Evolutionary conservation across 2,329 filamentous ascomycete genomes (phyloP), one percentile per base, ranked within the genome.

Genomic region (Trematosphaeria pertusa): DNA sequence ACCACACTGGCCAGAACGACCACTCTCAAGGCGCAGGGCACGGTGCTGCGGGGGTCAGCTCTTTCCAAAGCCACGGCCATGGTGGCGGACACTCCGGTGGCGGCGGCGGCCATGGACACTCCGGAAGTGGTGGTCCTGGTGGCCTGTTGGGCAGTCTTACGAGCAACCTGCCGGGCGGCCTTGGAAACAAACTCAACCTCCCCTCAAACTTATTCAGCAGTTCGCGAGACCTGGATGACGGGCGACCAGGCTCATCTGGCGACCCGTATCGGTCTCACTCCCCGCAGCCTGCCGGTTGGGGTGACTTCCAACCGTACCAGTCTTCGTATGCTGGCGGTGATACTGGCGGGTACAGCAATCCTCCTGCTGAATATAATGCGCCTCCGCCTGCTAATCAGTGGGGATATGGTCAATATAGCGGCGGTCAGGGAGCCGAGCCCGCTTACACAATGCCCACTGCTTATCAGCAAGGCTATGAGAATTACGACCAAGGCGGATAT

Each of bases 1-100:
- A 97, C 69, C 91, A 96, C 68, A 75, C 71, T 10, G 68, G 64
- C 14, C 53, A 55, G 4, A 50, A 72, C 30, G 68, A 70, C 45
- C 70, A 73, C 34, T 62, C 59, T 0, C 58, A 64, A 10, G 67
- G 68, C 18, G 34, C 42, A 4, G 59, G 62, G 3, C 65, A 71
- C 30, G 67, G 67, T 7, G 63, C 64, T 11, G 59, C 65, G 3
- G 59, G 61, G 3, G 47, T 63, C n/a, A 48, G 50, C 5, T 50
- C 55, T 6, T 71, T 68, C 39, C 36, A 42, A 6, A 43, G 57
- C 9, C 51, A 59, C 14, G 24, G 50, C 18, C 46, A 51, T 8
- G 48, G 55, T 18, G 56, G 54, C 15, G 55, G 55, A 11, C 48
- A 58, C 14, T 17, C 41, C 11, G 17, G 42, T 18, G 46, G 49